Evolutionary conservation across 306 rosid genomes (phyloP).

Genomic region (Luffa aegyptiaca): DNA sequence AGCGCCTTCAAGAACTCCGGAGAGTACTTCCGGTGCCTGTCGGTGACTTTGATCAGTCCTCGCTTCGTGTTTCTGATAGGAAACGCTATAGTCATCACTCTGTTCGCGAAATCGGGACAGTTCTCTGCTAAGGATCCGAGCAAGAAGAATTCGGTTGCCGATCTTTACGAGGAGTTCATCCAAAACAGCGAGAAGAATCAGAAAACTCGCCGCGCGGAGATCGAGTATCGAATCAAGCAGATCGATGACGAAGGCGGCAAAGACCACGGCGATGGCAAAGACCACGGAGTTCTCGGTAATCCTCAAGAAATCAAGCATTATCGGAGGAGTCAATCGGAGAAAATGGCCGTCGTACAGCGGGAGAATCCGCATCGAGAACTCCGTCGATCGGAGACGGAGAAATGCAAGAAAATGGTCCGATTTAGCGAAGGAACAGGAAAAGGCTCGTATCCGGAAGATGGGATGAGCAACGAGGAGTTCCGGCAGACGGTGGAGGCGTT

Average conservation of each 20-base stretch:
- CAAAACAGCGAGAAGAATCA: conserved; percentile 25
- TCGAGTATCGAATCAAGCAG: background rate
- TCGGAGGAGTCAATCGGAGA: conserved; percentile 40
- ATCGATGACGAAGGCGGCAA: background rate
- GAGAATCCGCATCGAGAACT: conserved; percentile 25
- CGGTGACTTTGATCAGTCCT: conserved; percentile 38
- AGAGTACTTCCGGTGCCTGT: conserved; percentile 37
- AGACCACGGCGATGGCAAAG: background rate
- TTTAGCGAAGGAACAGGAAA: background rate
- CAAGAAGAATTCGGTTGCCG: conserved; percentile 13
- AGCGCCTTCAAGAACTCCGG: conserved; percentile 46
- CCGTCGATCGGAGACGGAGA: conserved; percentile 47
- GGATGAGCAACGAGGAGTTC: conserved; percentile 72
- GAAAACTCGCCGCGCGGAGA: conserved; percentile 1
- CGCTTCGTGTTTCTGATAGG: conserved; percentile 65
- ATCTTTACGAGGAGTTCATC: conserved; percentile 45
- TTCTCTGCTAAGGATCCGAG: conserved; percentile 27
- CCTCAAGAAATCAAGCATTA: conserved; percentile 19
- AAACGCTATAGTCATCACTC: conserved; percentile 55
- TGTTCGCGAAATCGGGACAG: conserved; percentile 52
- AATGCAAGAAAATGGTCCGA: conserved; percentile 6
- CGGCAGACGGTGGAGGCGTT: conserved; percentile 66
- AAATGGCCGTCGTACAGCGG: background rate
- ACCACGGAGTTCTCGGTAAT: background rate
- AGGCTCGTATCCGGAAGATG: conserved; percentile 36